A percentile compares a stretch with the other conserved stretches of the same genome.
Evolutionary conservation across 2,329 filamentous ascomycete species (phyloP).

Genomic region (Periconia sp.): DNA sequence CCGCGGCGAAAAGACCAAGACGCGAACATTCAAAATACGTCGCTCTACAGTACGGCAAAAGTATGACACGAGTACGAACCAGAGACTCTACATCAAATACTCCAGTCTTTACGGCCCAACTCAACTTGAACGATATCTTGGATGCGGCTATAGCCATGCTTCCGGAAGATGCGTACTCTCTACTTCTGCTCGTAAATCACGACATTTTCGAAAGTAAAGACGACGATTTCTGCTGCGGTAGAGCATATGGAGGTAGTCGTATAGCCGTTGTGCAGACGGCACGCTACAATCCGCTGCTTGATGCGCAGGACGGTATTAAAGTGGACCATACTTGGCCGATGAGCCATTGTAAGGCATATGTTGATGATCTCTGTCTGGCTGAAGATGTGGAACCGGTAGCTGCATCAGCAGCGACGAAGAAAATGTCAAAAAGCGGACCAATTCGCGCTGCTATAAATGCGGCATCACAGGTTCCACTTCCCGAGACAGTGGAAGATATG

Average conservation of each 20-base stretch:
- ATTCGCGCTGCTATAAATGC: slow-evolving; percentile 22
- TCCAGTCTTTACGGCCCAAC: slow-evolving; percentile 55
- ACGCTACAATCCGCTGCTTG: slow-evolving; percentile 63
- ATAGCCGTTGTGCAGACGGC: slow-evolving; percentile 68
- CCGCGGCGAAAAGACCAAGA: too few species aligned
- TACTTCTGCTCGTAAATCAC: slow-evolving; percentile 64
- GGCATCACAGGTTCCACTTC: slow-evolving; percentile 10
- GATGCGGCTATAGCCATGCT: slow-evolving; percentile 62
- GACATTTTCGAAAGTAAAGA: slow-evolving; percentile 71
- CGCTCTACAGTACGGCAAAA: slow-evolving; percentile 51
- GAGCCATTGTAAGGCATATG: slow-evolving; percentile 64
- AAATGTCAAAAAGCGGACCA: slow-evolving; percentile 13
- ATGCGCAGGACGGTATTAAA: slow-evolving; percentile 52
- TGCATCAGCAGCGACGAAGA: not conserved
- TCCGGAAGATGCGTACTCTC: slow-evolving; percentile 63
- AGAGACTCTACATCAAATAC: slow-evolving; percentile 57
- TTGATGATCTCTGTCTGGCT: slow-evolving; percentile 49
- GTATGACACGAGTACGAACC: slow-evolving; percentile 58
- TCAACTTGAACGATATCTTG: slow-evolving; percentile 67
- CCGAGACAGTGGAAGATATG: slow-evolving; percentile 19
- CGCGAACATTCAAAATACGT: slow-evolving; percentile 52
- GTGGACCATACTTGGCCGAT: slow-evolving; percentile 67
- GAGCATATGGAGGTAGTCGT: slow-evolving; percentile 69
- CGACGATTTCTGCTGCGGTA: slow-evolving; percentile 70
- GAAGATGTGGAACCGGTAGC: slow-evolving; percentile 22